Evolutionary conservation across 306 rosid species (phyloP).

Genomic region (Prosopis cineraria): DNA sequence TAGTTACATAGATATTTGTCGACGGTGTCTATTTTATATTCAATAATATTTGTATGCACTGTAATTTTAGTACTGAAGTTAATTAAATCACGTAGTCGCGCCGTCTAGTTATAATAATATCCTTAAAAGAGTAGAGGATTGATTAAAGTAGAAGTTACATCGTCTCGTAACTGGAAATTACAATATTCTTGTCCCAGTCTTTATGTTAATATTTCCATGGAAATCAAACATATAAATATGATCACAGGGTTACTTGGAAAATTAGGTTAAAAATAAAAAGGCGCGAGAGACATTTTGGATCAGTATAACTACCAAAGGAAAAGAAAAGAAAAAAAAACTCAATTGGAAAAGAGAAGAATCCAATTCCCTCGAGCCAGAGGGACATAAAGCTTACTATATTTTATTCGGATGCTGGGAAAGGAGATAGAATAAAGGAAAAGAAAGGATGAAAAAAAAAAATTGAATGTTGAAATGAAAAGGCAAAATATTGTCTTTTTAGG

Average conservation of each 20-base stretch:
- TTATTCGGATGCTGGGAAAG: background rate
- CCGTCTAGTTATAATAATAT: background rate
- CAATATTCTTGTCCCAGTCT: background rate
- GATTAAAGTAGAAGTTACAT: background rate
- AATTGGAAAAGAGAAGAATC: background rate
- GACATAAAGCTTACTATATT: background rate
- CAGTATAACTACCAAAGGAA: background rate
- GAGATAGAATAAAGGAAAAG: slow-evolving; percentile 14
- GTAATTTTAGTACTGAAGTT: background rate
- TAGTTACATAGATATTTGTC: too few species aligned
- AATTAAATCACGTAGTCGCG: background rate
- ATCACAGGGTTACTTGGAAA: background rate
- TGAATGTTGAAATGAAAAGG: slow-evolving; percentile 25
- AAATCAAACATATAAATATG: background rate
- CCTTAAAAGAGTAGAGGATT: background rate
- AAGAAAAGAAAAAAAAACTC: background rate
- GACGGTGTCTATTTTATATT: background rate
- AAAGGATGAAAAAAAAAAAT: background rate
- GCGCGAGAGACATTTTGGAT: background rate
- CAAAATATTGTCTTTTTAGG: slow-evolving; percentile 36
- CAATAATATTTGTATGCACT: background rate
- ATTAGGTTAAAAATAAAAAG: background rate
- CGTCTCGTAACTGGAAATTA: background rate
- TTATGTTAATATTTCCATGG: background rate
- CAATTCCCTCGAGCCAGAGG: background rate